A percentile compares a stretch with the other conserved stretches of the same genome.
These are phyloP conservation scores for Teratosphaeria epicoccoides DNA, from an alignment of 2,329 filamentous ascomycete species.

Conservation along the genomic window DNA sequence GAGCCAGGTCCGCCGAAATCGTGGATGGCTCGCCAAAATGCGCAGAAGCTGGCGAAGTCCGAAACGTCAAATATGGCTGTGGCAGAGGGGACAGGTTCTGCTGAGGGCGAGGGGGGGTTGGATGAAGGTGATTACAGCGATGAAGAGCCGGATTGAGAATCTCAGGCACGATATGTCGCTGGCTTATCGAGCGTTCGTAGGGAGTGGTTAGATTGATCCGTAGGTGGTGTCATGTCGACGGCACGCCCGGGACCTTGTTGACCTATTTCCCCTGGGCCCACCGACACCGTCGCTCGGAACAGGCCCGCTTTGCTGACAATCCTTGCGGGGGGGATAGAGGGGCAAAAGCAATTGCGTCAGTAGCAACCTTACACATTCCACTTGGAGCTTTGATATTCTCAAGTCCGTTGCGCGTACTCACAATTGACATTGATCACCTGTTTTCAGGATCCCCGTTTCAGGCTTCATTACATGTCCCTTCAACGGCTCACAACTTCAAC, in stretches of 20 bases:
- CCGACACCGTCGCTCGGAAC: not conserved
- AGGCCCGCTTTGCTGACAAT: not conserved
- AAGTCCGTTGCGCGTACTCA: no score
- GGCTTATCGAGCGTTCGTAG: no score
- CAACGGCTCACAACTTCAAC: slow-evolving; percentile 2
- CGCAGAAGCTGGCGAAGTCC: slow-evolving; percentile 5
- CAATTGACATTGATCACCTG: no score
- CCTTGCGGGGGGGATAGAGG: not conserved
- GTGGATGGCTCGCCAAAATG: slow-evolving; percentile 16
- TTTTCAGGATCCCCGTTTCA: not conserved
- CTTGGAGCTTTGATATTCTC: no score
- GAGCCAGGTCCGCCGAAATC: slow-evolving; percentile 18
- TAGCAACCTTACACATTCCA: not conserved
- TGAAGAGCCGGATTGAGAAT: not conserved
- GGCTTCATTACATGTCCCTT: slow-evolving; percentile 2
- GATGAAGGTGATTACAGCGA: slow-evolving; percentile 1
- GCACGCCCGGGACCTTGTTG: no score
- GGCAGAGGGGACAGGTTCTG: not conserved
- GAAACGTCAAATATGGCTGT: not conserved
- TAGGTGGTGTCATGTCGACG: no score
- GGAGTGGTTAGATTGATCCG: no score
- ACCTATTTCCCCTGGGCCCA: not conserved
- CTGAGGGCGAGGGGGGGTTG: not conserved
- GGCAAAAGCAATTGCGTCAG: not conserved
- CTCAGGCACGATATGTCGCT: no score